Base-by-base conservation (phyloP, 345 rosid species). In the Bruguiera parviflora region DNA sequence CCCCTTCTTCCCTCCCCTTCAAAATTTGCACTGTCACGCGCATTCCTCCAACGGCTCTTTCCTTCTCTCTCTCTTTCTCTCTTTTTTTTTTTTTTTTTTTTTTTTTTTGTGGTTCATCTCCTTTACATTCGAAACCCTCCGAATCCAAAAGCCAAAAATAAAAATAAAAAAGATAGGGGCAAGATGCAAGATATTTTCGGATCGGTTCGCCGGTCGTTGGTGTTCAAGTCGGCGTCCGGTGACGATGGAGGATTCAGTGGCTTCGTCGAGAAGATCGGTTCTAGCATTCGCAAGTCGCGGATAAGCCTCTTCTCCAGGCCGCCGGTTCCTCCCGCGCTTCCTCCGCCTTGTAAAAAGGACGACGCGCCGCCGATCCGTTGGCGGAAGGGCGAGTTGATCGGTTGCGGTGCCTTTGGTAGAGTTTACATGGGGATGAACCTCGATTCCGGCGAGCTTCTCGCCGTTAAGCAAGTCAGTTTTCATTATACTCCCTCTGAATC, bases 381-480 rank as follows among this genome's bases (percentile, higher is more conserved):
- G 80, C 57, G 80, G 43, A 71, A 68, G n/a, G 80, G 80, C 13
- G 80, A 77, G 73, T 77, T 77, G 66, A 77, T 77, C 53, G 80
- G 76, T 3, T 72, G 66, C 28, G 80, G 80, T 22, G 76, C 76
- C 31, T 77, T 77, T 22, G 80, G 80, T 29, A 63, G 76, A 61
- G 80, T 77, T 64, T 72, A 77, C 60, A 77, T 77, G 76, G 80
- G 80, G 19, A 77, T 77, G 80, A 77, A 77, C 64, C 80, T 77
- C 49, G 76, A 77, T 77, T 77, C 80, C 47, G 76, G 80, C 57
- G 80, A 77, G 58, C 80, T 77, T 58, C 63, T 77, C 28, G 80
- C 80, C 29, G 80, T 77, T 63, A 77, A 77, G 28, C 80, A 77
- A 72, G 80, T 77, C 27, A 68, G 25, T 15, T n/a, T n/a, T 28